Evolutionary conservation across 2,329 filamentous ascomycete genomes (phyloP).

Genomic region (Daldinia sp.): DNA sequence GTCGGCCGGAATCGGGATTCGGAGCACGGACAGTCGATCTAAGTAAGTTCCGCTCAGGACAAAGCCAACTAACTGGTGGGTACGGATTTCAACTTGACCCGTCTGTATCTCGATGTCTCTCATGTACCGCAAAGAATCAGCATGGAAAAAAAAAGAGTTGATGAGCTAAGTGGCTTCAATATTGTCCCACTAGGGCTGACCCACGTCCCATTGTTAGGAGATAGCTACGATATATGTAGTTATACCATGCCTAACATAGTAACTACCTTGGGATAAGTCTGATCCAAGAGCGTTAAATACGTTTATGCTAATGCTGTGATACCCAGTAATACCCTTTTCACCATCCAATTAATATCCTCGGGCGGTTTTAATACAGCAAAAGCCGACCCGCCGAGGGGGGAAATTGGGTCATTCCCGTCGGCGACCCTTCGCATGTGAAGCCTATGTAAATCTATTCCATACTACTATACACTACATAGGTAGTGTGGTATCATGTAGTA

Average conservation of each 20-base stretch:
- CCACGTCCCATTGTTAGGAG: slow-evolving; percentile 1
- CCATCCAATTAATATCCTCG: slow-evolving; percentile 3
- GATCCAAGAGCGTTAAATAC: background rate
- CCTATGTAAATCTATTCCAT: too few species aligned
- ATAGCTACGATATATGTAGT: too few species aligned
- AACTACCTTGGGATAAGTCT: background rate
- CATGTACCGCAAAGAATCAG: slow-evolving; percentile 5
- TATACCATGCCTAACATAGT: too few species aligned
- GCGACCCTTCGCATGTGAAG: background rate
- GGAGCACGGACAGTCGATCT: slow-evolving; percentile 17
- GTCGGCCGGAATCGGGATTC: slow-evolving; percentile 22
- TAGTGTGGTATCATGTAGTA: too few species aligned
- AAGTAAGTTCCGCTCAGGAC: background rate
- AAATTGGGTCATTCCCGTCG: background rate
- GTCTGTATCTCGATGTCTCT: slow-evolving; percentile 16
- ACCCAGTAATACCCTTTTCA: slow-evolving; percentile 10
- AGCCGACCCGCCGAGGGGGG: slow-evolving; percentile 12
- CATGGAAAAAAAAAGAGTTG: background rate
- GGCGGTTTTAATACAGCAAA: slow-evolving; percentile 24
- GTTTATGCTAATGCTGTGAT: slow-evolving; percentile 17
- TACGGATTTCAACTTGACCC: slow-evolving; percentile 2
- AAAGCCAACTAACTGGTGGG: too few species aligned
- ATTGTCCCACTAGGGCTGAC: slow-evolving; percentile 11
- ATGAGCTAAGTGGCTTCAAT: slow-evolving; percentile 1
- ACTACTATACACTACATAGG: too few species aligned